A percentile compares a stretch with the other conserved stretches of the same genome.
phyloP scores from a whole-genome alignment of 768 basidiomycete genomes.

The Boletus fagicola region DNA sequence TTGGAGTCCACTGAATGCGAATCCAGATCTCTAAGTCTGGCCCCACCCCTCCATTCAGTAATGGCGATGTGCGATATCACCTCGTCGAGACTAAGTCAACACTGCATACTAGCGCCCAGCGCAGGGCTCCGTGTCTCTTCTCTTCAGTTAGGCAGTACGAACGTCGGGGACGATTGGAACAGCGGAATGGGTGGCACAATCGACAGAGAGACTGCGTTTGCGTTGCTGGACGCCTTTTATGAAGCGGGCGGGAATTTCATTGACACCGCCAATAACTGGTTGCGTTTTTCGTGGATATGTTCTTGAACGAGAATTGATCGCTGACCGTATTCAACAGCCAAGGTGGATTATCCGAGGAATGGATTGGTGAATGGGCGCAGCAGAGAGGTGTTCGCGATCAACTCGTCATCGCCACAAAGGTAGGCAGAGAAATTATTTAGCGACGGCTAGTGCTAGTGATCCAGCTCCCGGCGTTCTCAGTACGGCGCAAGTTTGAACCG shows the following conservation, averaged over 20 bases:
- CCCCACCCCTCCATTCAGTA: background rate
- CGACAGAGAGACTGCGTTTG: background rate
- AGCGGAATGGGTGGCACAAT: background rate
- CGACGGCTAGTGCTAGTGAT: background rate
- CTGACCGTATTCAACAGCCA: background rate
- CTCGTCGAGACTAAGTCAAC: background rate
- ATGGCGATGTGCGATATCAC: background rate
- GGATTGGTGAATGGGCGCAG: conserved; percentile 1
- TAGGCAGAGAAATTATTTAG: background rate
- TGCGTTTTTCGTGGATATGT: background rate
- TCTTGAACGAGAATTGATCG: background rate
- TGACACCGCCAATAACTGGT: background rate
- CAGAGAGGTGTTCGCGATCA: background rate
- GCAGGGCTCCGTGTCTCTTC: background rate
- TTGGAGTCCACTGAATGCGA: background rate
- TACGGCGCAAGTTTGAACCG: background rate
- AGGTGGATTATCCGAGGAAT: background rate
- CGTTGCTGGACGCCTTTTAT: no score
- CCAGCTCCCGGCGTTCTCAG: background rate
- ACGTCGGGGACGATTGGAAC: background rate
- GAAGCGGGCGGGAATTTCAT: background rate
- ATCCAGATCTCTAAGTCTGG: background rate
- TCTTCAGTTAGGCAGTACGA: background rate
- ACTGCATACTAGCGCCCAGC: background rate
- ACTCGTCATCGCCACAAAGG: conserved; percentile 3